Percentiles rank a stretch among this genome's conserved stretches.
phyloP scores from a whole-genome alignment of 768 basidiomycete genomes.

The Suillus fuscotomentosus region DNA sequence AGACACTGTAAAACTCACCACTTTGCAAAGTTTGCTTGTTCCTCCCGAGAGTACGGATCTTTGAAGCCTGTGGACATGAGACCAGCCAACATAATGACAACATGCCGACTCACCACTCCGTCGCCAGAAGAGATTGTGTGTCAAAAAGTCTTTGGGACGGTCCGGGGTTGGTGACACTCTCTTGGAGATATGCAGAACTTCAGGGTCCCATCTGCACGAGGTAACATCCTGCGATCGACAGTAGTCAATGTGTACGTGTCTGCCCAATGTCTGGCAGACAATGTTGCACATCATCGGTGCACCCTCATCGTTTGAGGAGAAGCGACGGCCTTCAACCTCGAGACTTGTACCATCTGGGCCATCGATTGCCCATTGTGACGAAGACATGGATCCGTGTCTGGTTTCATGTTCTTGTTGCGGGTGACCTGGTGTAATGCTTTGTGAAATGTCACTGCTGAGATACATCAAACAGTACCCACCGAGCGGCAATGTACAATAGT shows the following conservation, averaged over 20 bases:
- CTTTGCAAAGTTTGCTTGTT: constrained; percentile 49
- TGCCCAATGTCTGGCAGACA: constrained; percentile 51
- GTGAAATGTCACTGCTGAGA: background rate
- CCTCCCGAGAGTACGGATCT: constrained; percentile 60
- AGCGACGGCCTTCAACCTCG: constrained; percentile 56
- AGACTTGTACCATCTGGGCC: constrained; percentile 47
- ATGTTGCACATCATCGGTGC: constrained; percentile 65
- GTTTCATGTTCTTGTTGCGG: constrained; percentile 62
- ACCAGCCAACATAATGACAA: background rate
- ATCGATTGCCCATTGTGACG: constrained; percentile 55
- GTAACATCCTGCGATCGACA: constrained; percentile 42
- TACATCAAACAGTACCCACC: constrained; percentile 31
- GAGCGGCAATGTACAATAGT: constrained; percentile 56
- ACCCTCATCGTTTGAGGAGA: constrained; percentile 52
- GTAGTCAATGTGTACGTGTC: constrained; percentile 57
- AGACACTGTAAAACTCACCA: constrained; percentile 10
- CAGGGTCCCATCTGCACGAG: constrained; percentile 38
- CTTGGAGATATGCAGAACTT: constrained; percentile 44
- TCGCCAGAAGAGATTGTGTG: constrained; percentile 55
- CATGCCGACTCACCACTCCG: constrained; percentile 42
- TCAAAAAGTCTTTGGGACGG: constrained; percentile 50
- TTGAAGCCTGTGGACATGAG: constrained; percentile 46
- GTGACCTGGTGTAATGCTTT: constrained; percentile 39
- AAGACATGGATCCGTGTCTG: constrained; percentile 61
- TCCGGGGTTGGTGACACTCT: constrained; percentile 46